Conservation (phyloP, 306 rosid genomes). For the Prunus mira region DNA sequence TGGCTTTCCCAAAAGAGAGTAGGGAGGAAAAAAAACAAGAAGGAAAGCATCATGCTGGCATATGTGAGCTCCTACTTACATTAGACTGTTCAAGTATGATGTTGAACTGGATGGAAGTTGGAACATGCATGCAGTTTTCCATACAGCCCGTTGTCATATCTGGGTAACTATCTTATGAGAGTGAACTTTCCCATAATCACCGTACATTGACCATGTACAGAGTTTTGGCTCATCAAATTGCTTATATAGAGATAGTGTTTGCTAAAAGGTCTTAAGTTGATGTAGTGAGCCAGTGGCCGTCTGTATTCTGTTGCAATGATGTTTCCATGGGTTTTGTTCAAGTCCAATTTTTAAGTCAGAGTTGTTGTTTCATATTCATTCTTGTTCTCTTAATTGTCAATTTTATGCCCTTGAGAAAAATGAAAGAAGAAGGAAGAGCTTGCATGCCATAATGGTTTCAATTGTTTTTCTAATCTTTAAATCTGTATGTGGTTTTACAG, state of each 20-base stretch:
- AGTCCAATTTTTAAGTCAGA: not conserved
- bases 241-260: not conserved
- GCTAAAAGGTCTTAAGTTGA: not conserved
- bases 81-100: not conserved
- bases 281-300: not conserved
- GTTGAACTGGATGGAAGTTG: not conserved
- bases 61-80: not conserved
- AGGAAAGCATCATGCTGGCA: not conserved
- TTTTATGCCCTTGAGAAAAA: not conserved
- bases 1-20: not conserved
- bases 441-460: not conserved
- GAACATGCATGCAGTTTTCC: not conserved
- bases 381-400: not conserved
- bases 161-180: too few relatives aligned
- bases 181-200: too few relatives aligned
- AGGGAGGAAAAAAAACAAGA: not conserved
- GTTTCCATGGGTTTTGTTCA: not conserved
- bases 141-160: not conserved
- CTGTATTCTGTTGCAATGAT: not conserved
- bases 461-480: not conserved
- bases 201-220: slow-evolving; percentile 3
- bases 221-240: not conserved
- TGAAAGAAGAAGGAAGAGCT: not conserved
- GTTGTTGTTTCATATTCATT: not conserved
- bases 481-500: slow-evolving; percentile 43